Evolutionary conservation across 306 rosid species (phyloP).

Genomic region (Vicia sativa): DNA sequence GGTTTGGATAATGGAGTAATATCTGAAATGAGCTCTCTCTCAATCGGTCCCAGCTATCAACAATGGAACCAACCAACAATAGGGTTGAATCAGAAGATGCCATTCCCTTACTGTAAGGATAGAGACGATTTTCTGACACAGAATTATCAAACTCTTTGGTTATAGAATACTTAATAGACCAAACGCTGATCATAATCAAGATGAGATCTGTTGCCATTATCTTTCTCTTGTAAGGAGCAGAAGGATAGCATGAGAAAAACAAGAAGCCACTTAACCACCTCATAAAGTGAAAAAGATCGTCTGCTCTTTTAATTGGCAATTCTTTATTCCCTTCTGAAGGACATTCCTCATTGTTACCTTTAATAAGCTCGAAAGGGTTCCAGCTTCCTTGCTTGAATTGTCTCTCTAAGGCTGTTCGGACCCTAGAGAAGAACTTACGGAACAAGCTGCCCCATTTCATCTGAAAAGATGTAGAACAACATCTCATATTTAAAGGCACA

Average conservation of each 20-base stretch:
- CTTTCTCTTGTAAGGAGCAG: slow-evolving; percentile 98
- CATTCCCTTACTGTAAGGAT: slow-evolving; percentile 79
- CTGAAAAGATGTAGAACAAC: slow-evolving; percentile 92
- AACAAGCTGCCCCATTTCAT: slow-evolving; percentile 98
- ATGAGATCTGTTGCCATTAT: slow-evolving; percentile 94
- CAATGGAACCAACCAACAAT: slow-evolving; percentile 83
- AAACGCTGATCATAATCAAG: slow-evolving; percentile 75
- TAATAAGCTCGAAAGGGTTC: slow-evolving; percentile 55
- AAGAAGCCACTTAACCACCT: slow-evolving; percentile 95
- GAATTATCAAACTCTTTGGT: slow-evolving; percentile 46
- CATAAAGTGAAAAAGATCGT: slow-evolving; percentile 82
- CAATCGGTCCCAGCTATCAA: slow-evolving; percentile 99
- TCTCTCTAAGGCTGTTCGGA: slow-evolving; percentile 91
- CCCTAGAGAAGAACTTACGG: slow-evolving; percentile 89
- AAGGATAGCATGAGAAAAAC: slow-evolving; percentile 94
- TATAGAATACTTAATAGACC: slow-evolving; percentile 68
- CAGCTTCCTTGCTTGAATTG: slow-evolving; percentile 84
- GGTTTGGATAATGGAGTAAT: slow-evolving; percentile 87
- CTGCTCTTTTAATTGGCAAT: slow-evolving; percentile 58
- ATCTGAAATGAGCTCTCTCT: slow-evolving; percentile 87
- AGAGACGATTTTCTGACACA: slow-evolving; percentile 49
- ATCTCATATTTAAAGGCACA: slow-evolving; percentile 94
- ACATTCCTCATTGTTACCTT: slow-evolving; percentile 42
- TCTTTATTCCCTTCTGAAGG: slow-evolving; percentile 49
- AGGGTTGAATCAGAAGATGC: slow-evolving; percentile 75